Percentiles rank a stretch among this genome's conserved stretches.
Evolutionary conservation across 495 filamentous ascomycete genomes (phyloP).

Genomic region (Penicillium macrosclerotiorum): DNA sequence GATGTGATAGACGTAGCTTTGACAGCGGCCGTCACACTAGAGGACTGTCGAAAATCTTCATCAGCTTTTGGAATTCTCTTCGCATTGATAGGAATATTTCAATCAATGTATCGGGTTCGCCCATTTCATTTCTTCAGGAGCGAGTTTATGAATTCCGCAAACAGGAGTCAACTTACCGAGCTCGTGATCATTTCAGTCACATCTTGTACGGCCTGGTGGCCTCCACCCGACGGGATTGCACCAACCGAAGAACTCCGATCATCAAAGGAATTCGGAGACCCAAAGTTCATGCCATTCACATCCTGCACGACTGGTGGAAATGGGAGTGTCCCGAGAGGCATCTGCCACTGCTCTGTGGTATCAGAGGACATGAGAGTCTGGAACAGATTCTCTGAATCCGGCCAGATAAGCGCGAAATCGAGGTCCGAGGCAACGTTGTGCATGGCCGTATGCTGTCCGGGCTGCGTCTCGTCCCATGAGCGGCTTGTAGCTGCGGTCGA

Average conservation of each 20-base stretch:
- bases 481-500: constrained; percentile 26
- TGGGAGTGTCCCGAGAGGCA: constrained; percentile 42
- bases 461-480: constrained; percentile 25
- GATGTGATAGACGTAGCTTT: constrained; percentile 48
- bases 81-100: not conserved
- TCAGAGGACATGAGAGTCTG: constrained; percentile 47
- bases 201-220: constrained; percentile 47
- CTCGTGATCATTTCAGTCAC: constrained; percentile 49
- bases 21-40: constrained; percentile 45
- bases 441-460: constrained; percentile 18
- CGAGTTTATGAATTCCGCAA: not conserved
- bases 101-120: not conserved
- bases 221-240: constrained; percentile 41
- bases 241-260: constrained; percentile 40
- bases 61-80: not conserved
- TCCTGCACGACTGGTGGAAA: constrained; percentile 38
- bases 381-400: constrained; percentile 48
- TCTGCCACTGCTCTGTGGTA: constrained; percentile 45
- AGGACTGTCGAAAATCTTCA: constrained; percentile 30
- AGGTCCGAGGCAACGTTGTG: constrained; percentile 32
- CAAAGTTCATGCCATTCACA: constrained; percentile 33
- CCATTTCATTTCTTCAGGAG: not conserved
- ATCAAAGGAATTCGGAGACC: constrained; percentile 35
- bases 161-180: constrained; percentile 30
- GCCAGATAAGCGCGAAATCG: constrained; percentile 48